These are phyloP conservation scores for Cryptococcus amylolentus DNA, from an alignment of 1,284 basidiomycete genomes.

Conservation along the genomic window DNA sequence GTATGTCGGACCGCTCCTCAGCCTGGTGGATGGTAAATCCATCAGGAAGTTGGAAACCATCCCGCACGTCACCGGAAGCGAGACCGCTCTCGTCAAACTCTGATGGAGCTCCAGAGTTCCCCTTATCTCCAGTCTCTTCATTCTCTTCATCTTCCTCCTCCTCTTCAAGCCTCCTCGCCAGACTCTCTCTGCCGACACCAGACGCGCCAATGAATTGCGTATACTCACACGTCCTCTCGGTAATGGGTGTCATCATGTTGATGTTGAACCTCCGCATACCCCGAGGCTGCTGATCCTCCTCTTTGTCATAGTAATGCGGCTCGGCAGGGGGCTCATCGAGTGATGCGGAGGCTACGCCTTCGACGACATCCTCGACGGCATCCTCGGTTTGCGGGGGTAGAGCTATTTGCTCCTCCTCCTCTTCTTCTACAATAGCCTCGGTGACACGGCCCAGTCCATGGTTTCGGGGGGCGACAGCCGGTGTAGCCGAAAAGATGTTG, in stretches of 20 bases:
- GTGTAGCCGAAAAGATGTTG: constrained; percentile 33
- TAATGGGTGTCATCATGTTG: constrained; percentile 91
- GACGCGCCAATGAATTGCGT: constrained; percentile 50
- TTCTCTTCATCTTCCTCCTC: constrained; percentile 3
- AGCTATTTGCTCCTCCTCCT: constrained; percentile 4
- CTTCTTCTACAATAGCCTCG: constrained; percentile 11
- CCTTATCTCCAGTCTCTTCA: constrained; percentile 23
- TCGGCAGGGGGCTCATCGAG: background rate
- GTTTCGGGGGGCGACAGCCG: constrained; percentile 8
- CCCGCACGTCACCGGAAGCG: constrained; percentile 10
- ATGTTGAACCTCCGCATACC: constrained; percentile 62
- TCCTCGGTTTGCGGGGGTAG: constrained; percentile 5
- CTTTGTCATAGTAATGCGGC: constrained; percentile 19
- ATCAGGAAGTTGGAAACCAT: constrained; percentile 41
- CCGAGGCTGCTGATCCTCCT: constrained; percentile 42
- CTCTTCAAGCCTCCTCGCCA: background rate
- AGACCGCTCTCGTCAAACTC: constrained; percentile 13
- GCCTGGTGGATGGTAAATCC: constrained; percentile 46
- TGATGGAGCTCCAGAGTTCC: background rate
- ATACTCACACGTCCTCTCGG: constrained; percentile 84
- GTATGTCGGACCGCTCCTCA: constrained; percentile 18
- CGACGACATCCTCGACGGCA: constrained; percentile 1
- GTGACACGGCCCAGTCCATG: constrained; percentile 7
- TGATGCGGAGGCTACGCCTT: background rate
- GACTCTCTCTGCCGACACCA: background rate